Base-by-base conservation (phyloP, 768 basidiomycete species). In the Suillus weaverae region DNA sequence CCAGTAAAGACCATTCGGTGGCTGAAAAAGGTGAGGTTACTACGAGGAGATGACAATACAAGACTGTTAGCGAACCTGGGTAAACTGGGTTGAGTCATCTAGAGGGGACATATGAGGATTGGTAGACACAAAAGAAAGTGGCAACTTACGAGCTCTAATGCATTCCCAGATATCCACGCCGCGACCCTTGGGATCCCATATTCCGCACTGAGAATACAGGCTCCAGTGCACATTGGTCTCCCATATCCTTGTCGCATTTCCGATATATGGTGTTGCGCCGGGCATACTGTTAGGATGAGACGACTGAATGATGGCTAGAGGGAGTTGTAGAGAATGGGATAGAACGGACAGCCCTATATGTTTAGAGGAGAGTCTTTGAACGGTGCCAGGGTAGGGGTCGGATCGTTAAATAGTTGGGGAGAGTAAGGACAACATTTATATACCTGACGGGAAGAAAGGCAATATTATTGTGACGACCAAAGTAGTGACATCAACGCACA, bases 161-260 rank as follows among this genome's bases (percentile, higher is more conserved):
- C 90, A 91, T 70, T 91, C 89, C 89, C 89, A 91, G 62, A 91
- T 83, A 63, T 90, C 88, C 48, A 91, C 90, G 33, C 87, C 85
- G 46, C 85, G 84, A 61, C 85, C 81, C 74, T 82, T 84, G 30
- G 84, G 76, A 75, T 91, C 87, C 89, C 89, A 91, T 16, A 88
- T 81, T 62, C 86, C 86, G 73, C 90, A 91, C 71, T 91, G 90
- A 65, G 85, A 85, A 73, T 84, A 82, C 51, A 86, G 67, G 30
- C 81, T 69, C 89, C 89, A 91, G 74, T 86, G 79, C 48, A 88
- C 79, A 72, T 88, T 87, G 70, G 81, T 70, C 73, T 90, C 89
- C 89, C 89, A 91, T 44, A 89, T 86, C 62, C 86, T 80, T 2
- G 89, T 91, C 30, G 88, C 86, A 70, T 87, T 86, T 70, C 81